Evolutionary conservation across 768 basidiomycete genomes (phyloP), one percentile per base, ranked within the genome.

Genomic region (Psilocybe cubensis): DNA sequence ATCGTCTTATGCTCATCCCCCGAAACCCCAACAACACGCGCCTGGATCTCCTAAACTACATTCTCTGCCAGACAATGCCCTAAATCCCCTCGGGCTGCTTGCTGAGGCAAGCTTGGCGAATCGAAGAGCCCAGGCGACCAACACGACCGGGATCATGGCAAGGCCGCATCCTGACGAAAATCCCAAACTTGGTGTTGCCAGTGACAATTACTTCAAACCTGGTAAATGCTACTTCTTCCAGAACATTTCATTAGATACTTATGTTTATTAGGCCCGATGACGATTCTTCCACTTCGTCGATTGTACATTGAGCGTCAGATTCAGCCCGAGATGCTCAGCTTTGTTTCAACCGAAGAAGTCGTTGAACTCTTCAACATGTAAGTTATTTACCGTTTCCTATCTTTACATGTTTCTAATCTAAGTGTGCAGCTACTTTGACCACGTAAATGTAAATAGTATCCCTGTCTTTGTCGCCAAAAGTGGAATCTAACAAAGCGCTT

Each of bases 291-390:
- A 0, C 79, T 95, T 41, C 84, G 92, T 27, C 79, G 91, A 50
- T 71, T 94, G 57, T 91, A 86, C 69, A 96, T 96, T 51, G 92
- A 95, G 72, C 84, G 92, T 21, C 91, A 95, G 70, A 75, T 95
- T 27, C 94, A 95, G 65, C 96, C 96, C 0, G 96, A 97, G 66
- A 96, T 97, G 86, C 78, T 98, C 38, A 92, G 79, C 61, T 96
- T 96, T 62, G 89, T 94, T 2, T 78, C 79, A 54, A 91, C 90
- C 0, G 92, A 96, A 23, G 94, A 98, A 67, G 96, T 98, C 38
- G 86, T 94, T 18, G 89, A 87, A 3, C 76, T 98, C 54, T 98
- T 98, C 74, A 82, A 91, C 68, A 93, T 98, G 91, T 93, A 56
- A 61, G 88, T 82, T 20, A 56, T 57, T 35, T 52, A 47, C 51